These are phyloP conservation scores for Xylaria palmicola DNA, from an alignment of 495 filamentous ascomycete species.

Conservation along the genomic window DNA sequence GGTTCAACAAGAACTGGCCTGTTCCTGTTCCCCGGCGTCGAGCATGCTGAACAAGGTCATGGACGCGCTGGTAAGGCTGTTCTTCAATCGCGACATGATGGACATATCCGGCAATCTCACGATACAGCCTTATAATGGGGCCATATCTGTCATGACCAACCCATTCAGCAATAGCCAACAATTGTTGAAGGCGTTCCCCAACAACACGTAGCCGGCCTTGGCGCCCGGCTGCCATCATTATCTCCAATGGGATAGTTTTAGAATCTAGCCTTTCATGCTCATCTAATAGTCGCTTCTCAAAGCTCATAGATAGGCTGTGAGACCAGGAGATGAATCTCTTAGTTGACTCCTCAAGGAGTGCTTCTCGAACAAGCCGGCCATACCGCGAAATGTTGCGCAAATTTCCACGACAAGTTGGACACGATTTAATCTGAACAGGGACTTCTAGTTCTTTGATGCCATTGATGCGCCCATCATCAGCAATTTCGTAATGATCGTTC, in stretches of 20 bases:
- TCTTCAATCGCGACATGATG: neutral
- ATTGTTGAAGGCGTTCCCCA: neutral
- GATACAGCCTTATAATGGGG: neutral
- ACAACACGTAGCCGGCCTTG: neutral
- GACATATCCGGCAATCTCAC: neutral
- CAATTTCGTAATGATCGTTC: slow-evolving; percentile 45
- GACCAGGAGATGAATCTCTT: slow-evolving; percentile 59
- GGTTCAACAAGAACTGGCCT: neutral
- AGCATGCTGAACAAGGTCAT: neutral
- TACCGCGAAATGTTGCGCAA: slow-evolving; percentile 64
- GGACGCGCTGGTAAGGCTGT: neutral
- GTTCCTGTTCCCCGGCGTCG: neutral
- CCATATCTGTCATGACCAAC: neutral
- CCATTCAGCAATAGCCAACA: neutral
- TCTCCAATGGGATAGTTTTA: neutral
- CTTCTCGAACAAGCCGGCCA: slow-evolving; percentile 60
- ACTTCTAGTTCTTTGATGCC: slow-evolving; percentile 31
- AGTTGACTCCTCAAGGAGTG: slow-evolving; percentile 60
- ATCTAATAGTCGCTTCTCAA: neutral
- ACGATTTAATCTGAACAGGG: slow-evolving; percentile 51
- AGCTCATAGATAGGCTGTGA: neutral
- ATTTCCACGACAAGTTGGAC: slow-evolving; percentile 60
- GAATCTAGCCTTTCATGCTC: neutral
- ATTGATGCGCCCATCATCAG: neutral
- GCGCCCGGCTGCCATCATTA: neutral